A percentile compares a stretch with the other conserved stretches of the same genome.
phyloP scores from a whole-genome alignment of 495 filamentous ascomycete genomes.

The Trichoderma erinaceum region DNA sequence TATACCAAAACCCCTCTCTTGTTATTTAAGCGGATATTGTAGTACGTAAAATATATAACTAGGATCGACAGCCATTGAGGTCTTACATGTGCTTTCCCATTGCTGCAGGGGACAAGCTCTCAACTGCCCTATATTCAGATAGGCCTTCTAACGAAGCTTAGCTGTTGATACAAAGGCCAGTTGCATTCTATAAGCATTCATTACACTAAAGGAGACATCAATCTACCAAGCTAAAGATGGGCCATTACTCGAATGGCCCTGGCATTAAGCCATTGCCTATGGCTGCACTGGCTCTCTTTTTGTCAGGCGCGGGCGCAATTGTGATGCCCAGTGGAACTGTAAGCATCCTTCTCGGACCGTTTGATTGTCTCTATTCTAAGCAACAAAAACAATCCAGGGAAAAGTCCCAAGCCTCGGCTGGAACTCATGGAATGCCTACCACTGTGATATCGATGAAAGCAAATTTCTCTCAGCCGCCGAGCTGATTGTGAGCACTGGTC shows the following conservation, averaged over 20 bases:
- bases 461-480: constrained; percentile 50
- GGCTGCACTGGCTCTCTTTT: background rate
- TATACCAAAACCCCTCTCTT: too few relatives aligned
- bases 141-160: too few relatives aligned
- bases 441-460: constrained; percentile 48
- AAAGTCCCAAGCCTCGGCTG: constrained; percentile 50
- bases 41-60: too few relatives aligned
- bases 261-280: background rate
- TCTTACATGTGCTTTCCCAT: too few relatives aligned
- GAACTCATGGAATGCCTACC: constrained; percentile 57
- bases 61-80: too few relatives aligned
- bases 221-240: background rate
- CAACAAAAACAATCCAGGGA: constrained; percentile 16
- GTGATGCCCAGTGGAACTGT: constrained; percentile 9
- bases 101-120: too few relatives aligned
- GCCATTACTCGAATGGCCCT: background rate
- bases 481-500: constrained; percentile 31
- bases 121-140: too few relatives aligned
- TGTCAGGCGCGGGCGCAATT: background rate
- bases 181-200: too few relatives aligned
- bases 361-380: background rate
- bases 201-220: too few relatives aligned
- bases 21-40: too few relatives aligned
- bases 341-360: background rate
- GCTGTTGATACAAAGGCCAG: too few relatives aligned